Percentiles rank a stretch among this genome's conserved stretches.
phyloP scores from a whole-genome alignment of 2,329 filamentous ascomycete genomes.

The Ramichloridium luteum region DNA sequence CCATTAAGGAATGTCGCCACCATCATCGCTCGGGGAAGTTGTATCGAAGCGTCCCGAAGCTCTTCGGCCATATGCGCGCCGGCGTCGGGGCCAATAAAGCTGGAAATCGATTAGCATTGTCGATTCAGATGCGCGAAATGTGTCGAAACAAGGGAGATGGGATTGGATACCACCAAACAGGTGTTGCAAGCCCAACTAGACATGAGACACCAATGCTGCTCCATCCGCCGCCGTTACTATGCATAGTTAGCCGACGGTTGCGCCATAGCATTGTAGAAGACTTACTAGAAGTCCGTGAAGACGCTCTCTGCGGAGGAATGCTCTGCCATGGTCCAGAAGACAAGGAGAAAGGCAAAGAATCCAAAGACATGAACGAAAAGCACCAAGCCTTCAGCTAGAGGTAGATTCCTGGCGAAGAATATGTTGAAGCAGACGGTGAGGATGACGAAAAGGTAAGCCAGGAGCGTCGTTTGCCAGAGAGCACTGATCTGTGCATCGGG shows the following conservation, averaged over 20 bases:
- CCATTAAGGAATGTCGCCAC: conserved; percentile 29
- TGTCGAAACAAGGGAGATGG: too few relatives aligned
- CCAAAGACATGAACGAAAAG: conserved; percentile 31
- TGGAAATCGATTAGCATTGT: conserved; percentile 1
- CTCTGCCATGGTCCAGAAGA: conserved; percentile 25
- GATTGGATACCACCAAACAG: conserved; percentile 19
- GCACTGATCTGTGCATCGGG: conserved; percentile 14
- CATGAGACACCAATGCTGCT: conserved; percentile 28
- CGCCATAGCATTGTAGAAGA: neutral
- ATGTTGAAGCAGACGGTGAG: conserved; percentile 26
- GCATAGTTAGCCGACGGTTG: conserved; percentile 3
- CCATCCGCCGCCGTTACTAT: conserved; percentile 30
- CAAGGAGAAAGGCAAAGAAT: conserved; percentile 33
- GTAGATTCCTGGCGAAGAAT: conserved; percentile 23
- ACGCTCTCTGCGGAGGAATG: conserved; percentile 20
- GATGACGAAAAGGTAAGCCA: conserved; percentile 22
- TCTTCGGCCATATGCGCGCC: conserved; percentile 27
- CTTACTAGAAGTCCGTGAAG: conserved; percentile 25
- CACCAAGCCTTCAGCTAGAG: conserved; percentile 25
- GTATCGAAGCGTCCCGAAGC: conserved; percentile 28
- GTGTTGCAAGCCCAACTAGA: conserved; percentile 32
- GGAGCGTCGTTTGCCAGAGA: conserved; percentile 22
- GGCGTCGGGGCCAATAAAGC: conserved; percentile 22
- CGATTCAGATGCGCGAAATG: conserved; percentile 3
- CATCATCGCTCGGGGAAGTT: conserved; percentile 33